Conservation (phyloP, 73 alveolate species). For the Paramecium pentaurelia region DNA sequence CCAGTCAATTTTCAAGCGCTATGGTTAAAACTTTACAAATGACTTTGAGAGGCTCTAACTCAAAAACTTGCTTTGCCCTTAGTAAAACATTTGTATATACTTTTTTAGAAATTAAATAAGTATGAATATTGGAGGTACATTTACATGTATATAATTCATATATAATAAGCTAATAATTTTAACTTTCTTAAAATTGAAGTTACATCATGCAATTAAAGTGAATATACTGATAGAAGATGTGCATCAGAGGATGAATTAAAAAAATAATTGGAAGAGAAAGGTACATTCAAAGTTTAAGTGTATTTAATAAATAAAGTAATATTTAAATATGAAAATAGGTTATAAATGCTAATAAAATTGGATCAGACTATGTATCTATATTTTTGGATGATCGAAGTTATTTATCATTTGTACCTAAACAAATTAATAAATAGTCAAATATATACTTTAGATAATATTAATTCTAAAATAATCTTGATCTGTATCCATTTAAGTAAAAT, state of each 20-base stretch:
- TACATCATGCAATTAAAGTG: not conserved
- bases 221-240: not conserved
- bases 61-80: not conserved
- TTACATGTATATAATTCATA: not conserved
- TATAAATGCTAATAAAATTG: not conserved
- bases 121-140: not conserved
- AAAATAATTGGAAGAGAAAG: not conserved
- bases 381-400: not conserved
- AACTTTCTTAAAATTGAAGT: not conserved
- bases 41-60: not conserved
- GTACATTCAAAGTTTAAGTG: not conserved
- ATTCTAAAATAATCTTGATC: not conserved
- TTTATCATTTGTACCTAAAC: not conserved
- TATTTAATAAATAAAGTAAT: not conserved
- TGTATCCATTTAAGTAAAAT: not conserved
- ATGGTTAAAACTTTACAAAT: not conserved
- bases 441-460: not conserved
- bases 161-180: not conserved
- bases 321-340: not conserved
- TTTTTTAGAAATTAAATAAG: not conserved
- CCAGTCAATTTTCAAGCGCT: not conserved
- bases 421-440: not conserved
- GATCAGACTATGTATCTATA: not conserved
- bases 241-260: not conserved
- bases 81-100: not conserved